Conservation (phyloP, 768 basidiomycete species). For the Boletus sp. region DNA sequence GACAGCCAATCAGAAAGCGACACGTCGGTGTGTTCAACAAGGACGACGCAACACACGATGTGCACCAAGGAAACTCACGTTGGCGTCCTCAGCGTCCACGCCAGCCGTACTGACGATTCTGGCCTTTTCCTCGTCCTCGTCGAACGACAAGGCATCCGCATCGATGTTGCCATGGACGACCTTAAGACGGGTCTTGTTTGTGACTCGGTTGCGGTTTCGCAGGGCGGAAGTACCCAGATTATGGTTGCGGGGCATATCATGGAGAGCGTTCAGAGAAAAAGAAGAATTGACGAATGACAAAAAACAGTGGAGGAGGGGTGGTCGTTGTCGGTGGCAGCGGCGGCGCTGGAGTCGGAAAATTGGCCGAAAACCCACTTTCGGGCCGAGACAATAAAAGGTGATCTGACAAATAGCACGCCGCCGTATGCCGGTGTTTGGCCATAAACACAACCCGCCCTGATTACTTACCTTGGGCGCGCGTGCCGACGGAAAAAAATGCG, state of each 20-base stretch:
- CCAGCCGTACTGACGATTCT: constrained; percentile 78
- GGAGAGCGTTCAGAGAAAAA: constrained; percentile 45
- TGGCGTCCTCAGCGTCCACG: constrained; percentile 90
- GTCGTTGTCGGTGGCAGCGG: constrained; percentile 51
- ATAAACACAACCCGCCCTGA: constrained; percentile 27
- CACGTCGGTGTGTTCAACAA: constrained; percentile 45
- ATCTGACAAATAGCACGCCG: constrained; percentile 29
- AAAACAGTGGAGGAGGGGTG: constrained; percentile 28
- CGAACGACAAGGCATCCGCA: constrained; percentile 72
- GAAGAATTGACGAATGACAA: constrained; percentile 37
- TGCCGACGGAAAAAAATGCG: not conserved
- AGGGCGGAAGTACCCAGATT: constrained; percentile 74
- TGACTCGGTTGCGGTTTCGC: constrained; percentile 86
- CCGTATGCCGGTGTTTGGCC: constrained; percentile 33
- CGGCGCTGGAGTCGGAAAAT: constrained; percentile 59
- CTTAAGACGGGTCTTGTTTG: constrained; percentile 88
- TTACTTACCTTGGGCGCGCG: constrained; percentile 25
- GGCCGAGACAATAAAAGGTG: constrained; percentile 43
- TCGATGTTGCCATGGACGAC: constrained; percentile 80
- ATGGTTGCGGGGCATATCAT: constrained; percentile 86
- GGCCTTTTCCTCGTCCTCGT: constrained; percentile 85
- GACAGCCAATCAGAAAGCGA: constrained; percentile 44
- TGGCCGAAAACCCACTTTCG: constrained; percentile 59
- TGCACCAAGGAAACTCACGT: constrained; percentile 59
- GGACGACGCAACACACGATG: constrained; percentile 35